Conservation (phyloP, 2,329 filamentous ascomycete genomes). For the Penicillium sp. region DNA sequence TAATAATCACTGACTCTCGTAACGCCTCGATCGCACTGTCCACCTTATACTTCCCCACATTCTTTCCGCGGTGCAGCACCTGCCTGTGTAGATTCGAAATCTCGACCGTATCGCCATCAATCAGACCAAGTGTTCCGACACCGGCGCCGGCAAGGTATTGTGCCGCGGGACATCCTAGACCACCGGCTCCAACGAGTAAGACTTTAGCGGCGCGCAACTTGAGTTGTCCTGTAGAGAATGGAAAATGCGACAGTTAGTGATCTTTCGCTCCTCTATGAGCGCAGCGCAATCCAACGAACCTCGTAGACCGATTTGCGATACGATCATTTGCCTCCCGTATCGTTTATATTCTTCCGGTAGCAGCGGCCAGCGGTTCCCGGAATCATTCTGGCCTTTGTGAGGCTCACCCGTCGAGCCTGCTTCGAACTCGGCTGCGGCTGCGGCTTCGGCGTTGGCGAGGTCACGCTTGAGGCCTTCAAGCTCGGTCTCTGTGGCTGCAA, state of each 20-base stretch:
- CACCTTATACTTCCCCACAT: constrained; percentile 75
- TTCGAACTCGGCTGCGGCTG: constrained; percentile 17
- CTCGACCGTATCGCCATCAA: constrained; percentile 87
- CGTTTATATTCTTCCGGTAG: constrained; percentile 71
- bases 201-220: constrained; percentile 67
- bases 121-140: constrained; percentile 75
- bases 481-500: constrained; percentile 37
- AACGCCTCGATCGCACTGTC: constrained; percentile 68
- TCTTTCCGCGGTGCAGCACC: constrained; percentile 70
- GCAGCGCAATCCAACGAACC: not conserved
- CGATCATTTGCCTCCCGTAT: constrained; percentile 88
- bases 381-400: not conserved
- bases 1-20: constrained; percentile 45
- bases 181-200: constrained; percentile 81
- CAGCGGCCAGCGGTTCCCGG: constrained; percentile 62
- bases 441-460: constrained; percentile 32
- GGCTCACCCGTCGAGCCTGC: constrained; percentile 2
- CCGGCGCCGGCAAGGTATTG: constrained; percentile 91
- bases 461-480: constrained; percentile 36
- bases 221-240: constrained; percentile 64
- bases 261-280: not conserved
- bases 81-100: constrained; percentile 90
- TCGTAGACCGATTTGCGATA: constrained; percentile 71
- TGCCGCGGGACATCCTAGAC: constrained; percentile 86
- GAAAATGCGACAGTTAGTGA: not conserved